Base-by-base conservation (phyloP, 208 protist genomes). In the Acanthamoeba quina region DNA sequence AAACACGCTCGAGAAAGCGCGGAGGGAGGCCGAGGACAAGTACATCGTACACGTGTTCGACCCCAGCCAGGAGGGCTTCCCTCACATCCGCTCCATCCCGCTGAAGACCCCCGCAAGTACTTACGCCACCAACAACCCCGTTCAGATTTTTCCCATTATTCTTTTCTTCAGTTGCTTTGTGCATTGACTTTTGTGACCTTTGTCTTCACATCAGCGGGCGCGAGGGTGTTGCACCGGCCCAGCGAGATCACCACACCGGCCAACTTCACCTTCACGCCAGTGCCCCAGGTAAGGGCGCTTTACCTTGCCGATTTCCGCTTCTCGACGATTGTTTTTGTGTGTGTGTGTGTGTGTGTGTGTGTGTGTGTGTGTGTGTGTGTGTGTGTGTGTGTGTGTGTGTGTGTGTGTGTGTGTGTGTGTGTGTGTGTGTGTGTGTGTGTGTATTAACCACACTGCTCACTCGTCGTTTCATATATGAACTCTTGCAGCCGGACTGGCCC, bases 31-130 rank as follows among this genome's bases (percentile, higher is more conserved):
- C 44, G 70, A 93, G 52, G 89, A 93, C 68, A 93, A 82, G 64
- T 93, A 62, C 21, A 41, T 93, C 47, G 89, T 93, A 2, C 66
- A 93, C 15, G 68, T 93, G 11, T 93, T 93, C 29, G 89, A 93
- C 60, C 89, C 89, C 44, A 76, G 68, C 62, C 64, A 68, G 37
- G 3, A 47, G 37, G 89, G 66, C 15, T 83, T 93, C 31, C 66
- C 89, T 3, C 68, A 83, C 31, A n/a, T 93, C 37, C 89, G 89
- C 70, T 64, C 66, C 19, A 62, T 93, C 15, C 29, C 17, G 26
- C 52, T 93, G 13, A 13, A 93, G 52, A 54, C 24, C 19, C 89
- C 89, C 19, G 62, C 89, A 3, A 54, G 89, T 93, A 34, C 19
- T 4, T 17, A 5, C 6, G 26, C 5, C 5, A 37, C 80, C 60